Base-by-base conservation (phyloP, 805 yeast species). In the Saturnispora bothae region DNA sequence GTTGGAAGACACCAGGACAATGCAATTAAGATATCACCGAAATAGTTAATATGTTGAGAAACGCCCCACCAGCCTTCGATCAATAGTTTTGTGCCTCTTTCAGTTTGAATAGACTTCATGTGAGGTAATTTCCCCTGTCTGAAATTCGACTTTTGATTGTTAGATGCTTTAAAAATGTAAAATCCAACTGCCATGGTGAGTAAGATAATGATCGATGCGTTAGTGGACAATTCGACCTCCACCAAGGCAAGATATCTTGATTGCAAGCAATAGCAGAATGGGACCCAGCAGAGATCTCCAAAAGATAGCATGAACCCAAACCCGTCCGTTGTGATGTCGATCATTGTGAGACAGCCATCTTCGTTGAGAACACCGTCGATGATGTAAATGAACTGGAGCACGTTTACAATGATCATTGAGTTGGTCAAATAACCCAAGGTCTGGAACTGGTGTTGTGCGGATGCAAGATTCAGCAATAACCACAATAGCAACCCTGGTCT, bases 61-160 rank as follows among this genome's bases (percentile, higher is more conserved):
- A 67, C 57, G 2, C 81, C 82, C 98, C 98, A 92, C 98, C 97
- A 92, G 3, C 97, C 96, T 51, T 85, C 92, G 39, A 77, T 72
- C 32, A 92, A 63, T 46, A 92, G 68, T 52, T 74, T 82, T 19
- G 95, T 79, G 1, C 94, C 94, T 13, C 81, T 73, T 22, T 69
- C 64, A 0, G 96, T 80, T 45, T 72, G 63, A 42, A 92, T 82
- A 39, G 73, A 77, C 44, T 74, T 70, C 61, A 85, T 63, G 52
- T 83, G 76, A 2, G 66, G 55, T 41, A 86, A 67, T 48, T 79
- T 72, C 13, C 95, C 95, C 45, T 72, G 73, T 60, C 82, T 79
- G 66, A 92, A 92, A 23, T 72, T 69, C 18, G 85, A 76, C 63
- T 92, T 92, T 56, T 92, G 92, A 46, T 71, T 70, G 61, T 92